Evolutionary conservation across 805 yeast genomes (phyloP).

Genomic region (Monosporozyma aerobia): DNA sequence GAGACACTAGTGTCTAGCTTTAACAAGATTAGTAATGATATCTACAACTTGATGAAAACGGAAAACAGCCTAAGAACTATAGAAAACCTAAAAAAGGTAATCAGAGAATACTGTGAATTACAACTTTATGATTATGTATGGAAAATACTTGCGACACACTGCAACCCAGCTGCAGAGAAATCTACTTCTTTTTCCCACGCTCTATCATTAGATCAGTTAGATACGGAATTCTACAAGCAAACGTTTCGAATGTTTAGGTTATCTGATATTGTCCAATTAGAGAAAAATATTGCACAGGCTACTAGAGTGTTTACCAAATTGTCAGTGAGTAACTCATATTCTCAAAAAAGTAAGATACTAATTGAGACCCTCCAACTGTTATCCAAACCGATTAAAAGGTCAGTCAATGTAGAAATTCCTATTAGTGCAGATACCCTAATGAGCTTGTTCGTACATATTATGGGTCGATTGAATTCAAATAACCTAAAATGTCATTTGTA

Average conservation of each 20-base stretch:
- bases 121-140: constrained; percentile 61
- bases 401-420: constrained; percentile 5
- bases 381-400: constrained; percentile 24
- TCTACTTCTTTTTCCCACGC: not conserved
- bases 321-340: constrained; percentile 37
- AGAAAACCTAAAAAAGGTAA: constrained; percentile 38
- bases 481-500: constrained; percentile 54
- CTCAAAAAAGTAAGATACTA: constrained; percentile 41
- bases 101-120: constrained; percentile 65
- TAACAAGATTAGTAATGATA: not conserved
- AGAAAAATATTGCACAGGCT: constrained; percentile 43
- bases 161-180: not conserved
- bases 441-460: constrained; percentile 61
- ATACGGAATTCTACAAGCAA: constrained; percentile 36
- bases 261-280: constrained; percentile 26
- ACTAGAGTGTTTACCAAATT: constrained; percentile 42
- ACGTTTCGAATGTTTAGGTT: constrained; percentile 23
- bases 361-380: constrained; percentile 44
- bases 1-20: not conserved
- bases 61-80: constrained; percentile 12
- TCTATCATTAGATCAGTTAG: constrained; percentile 37
- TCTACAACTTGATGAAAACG: constrained; percentile 4
- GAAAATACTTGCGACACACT: constrained; percentile 32
- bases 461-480: constrained; percentile 51
- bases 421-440: constrained; percentile 79